Percentiles rank a stretch among this genome's conserved stretches.
Evolutionary conservation across 2,329 filamentous ascomycete species (phyloP).

Genomic region (Ascocoryne sarcoides): DNA sequence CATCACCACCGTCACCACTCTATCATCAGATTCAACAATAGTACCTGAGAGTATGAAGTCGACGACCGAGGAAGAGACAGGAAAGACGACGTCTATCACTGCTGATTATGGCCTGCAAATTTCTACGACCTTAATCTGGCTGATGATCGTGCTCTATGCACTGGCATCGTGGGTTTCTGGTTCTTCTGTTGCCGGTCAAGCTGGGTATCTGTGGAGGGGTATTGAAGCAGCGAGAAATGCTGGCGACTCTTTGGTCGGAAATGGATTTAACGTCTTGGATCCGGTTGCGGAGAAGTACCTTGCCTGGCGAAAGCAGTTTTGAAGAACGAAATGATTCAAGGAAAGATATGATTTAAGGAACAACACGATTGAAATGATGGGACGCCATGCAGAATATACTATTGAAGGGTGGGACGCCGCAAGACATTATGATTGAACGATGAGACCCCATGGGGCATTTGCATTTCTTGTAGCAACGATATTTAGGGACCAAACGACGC

Average conservation of each 20-base stretch:
- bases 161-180: neutral
- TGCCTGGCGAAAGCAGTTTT: neutral
- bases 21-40: neutral
- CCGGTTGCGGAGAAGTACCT: neutral
- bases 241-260: neutral
- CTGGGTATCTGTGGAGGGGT: neutral
- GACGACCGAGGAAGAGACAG: neutral
- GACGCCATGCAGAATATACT: too few relatives aligned
- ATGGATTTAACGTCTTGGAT: neutral
- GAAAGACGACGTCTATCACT: neutral
- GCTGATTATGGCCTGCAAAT: neutral
- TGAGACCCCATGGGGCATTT: too few relatives aligned
- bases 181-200: neutral
- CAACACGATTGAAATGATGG: neutral
- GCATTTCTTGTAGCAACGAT: too few relatives aligned
- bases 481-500: too few relatives aligned
- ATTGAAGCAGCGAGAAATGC: neutral
- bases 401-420: too few relatives aligned
- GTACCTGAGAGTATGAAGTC: neutral
- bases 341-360: neutral
- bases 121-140: neutral
- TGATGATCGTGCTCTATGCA: neutral
- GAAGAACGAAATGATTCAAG: too few relatives aligned
- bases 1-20: neutral
- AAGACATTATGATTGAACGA: too few relatives aligned